Conservation (phyloP, 768 basidiomycete species). For the Tricholoma matsutake region DNA sequence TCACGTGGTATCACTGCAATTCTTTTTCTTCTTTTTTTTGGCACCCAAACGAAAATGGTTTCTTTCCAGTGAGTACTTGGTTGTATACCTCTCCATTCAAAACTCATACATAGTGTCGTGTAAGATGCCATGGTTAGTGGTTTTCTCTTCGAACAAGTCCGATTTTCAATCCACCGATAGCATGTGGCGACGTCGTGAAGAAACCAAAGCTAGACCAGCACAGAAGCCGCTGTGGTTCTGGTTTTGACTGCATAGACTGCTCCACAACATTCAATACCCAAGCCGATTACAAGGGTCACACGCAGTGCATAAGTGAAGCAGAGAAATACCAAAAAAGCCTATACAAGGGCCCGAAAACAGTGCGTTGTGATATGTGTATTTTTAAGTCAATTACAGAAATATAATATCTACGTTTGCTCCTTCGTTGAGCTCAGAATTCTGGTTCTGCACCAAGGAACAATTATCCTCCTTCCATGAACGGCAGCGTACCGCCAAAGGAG, state of each 20-base stretch:
- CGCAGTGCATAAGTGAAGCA: slow-evolving; percentile 83
- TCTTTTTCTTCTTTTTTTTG: too few relatives aligned
- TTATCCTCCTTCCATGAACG: slow-evolving; percentile 17
- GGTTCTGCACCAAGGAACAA: slow-evolving; percentile 20
- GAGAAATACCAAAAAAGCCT: slow-evolving; percentile 90
- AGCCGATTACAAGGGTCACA: slow-evolving; percentile 77
- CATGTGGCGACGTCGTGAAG: slow-evolving; percentile 83
- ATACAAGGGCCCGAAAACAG: slow-evolving; percentile 78
- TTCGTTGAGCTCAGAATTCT: slow-evolving; percentile 1
- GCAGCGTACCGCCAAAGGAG: slow-evolving; percentile 7
- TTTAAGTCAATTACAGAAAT: background rate
- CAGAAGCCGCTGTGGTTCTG: slow-evolving; percentile 51
- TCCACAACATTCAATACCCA: slow-evolving; percentile 78
- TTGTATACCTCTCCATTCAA: background rate
- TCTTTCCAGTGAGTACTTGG: slow-evolving; percentile 61
- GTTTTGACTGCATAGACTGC: slow-evolving; percentile 87
- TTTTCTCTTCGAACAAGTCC: background rate
- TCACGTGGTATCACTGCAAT: too few relatives aligned
- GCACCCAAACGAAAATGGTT: slow-evolving; percentile 45
- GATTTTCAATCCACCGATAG: slow-evolving; percentile 33
- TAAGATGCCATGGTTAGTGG: slow-evolving; percentile 70
- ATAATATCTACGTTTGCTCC: slow-evolving; percentile 1
- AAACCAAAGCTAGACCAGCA: slow-evolving; percentile 93
- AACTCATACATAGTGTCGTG: background rate
- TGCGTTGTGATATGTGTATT: slow-evolving; percentile 15